phyloP scores from a whole-genome alignment of 768 basidiomycete species.

The Lactifluus pinguis region DNA sequence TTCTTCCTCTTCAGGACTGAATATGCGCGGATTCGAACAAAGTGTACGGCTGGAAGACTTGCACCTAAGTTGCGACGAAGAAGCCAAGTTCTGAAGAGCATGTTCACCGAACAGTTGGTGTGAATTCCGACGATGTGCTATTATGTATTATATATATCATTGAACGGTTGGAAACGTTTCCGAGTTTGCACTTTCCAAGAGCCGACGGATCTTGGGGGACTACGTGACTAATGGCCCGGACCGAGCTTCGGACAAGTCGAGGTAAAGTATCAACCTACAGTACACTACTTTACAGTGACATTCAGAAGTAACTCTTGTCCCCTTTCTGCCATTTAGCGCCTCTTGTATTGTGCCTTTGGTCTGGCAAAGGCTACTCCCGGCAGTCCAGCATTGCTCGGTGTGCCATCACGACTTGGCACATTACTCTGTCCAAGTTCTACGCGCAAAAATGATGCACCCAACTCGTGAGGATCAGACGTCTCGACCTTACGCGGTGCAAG shows the following conservation, averaged over 20 bases:
- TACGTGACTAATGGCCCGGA: neutral
- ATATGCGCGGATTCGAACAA: constrained; percentile 11
- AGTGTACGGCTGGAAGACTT: neutral
- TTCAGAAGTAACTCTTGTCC: neutral
- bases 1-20: constrained; percentile 39
- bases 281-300: neutral
- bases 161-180: too few species aligned
- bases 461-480: constrained; percentile 69
- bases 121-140: neutral
- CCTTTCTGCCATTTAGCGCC: constrained; percentile 24
- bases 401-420: constrained; percentile 17
- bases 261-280: neutral
- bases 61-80: neutral
- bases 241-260: neutral
- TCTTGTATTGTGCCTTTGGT: constrained; percentile 61
- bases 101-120: neutral
- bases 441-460: constrained; percentile 55
- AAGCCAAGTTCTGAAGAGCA: neutral
- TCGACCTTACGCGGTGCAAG: constrained; percentile 62
- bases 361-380: constrained; percentile 51
- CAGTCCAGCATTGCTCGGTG: constrained; percentile 18
- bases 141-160: too few species aligned
- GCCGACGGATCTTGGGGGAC: neutral
- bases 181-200: neutral
- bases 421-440: constrained; percentile 41